These are phyloP conservation scores for Physcomitrellopsis africana DNA, from an alignment of 225 moss, liverwort and hornwort genomes.

Conservation along the genomic window DNA sequence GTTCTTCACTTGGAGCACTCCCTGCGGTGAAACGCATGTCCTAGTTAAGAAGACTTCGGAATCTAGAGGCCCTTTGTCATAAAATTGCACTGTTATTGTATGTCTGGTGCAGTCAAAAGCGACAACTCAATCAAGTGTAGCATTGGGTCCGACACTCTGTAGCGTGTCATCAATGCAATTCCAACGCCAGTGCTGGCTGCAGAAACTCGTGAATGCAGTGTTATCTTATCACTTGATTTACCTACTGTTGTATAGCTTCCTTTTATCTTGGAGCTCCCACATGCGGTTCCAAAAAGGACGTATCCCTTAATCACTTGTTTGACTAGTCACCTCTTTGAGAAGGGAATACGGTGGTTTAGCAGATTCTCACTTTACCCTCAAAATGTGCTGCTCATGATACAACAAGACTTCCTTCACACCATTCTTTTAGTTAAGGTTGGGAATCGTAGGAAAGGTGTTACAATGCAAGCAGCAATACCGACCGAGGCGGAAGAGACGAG, in stretches of 20 bases:
- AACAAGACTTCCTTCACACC: neutral
- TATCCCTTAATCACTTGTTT: neutral
- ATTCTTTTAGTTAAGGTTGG: neutral
- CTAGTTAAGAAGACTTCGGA: neutral
- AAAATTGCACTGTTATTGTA: neutral
- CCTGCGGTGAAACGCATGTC: neutral
- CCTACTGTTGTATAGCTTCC: neutral
- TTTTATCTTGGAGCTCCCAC: neutral
- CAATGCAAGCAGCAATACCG: conserved; percentile 17
- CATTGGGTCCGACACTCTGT: neutral
- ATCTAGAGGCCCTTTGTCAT: neutral
- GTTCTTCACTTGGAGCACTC: neutral
- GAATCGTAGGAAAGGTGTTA: neutral
- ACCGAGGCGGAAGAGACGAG: neutral
- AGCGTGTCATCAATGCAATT: neutral
- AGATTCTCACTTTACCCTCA: neutral
- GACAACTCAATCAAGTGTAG: neutral
- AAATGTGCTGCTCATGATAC: neutral
- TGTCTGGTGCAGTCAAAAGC: too few species aligned
- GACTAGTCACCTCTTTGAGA: neutral
- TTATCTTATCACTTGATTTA: neutral
- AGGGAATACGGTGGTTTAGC: neutral
- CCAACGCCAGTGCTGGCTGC: neutral
- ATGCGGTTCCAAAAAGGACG: neutral
- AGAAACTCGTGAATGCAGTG: neutral